phyloP scores from a whole-genome alignment of 164 flowering plant species.

The Aristolochia contorta region DNA sequence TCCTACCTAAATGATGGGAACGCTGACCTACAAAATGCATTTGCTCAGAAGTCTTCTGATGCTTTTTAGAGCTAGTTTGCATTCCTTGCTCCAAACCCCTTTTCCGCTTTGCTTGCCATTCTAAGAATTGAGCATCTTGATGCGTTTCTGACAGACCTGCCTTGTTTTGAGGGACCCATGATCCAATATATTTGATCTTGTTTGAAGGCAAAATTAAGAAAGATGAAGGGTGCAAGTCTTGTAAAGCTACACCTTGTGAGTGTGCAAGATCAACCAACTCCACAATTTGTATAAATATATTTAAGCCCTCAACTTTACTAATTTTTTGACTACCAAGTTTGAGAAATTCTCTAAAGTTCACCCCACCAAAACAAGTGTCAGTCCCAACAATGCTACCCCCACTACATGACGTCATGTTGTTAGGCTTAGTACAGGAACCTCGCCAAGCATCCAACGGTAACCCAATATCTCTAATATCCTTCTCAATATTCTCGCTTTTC shows the following conservation, averaged over 20 bases:
- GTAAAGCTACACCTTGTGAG: slow-evolving; percentile 49
- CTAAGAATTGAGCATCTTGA: slow-evolving; percentile 16
- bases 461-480: slow-evolving; percentile 13
- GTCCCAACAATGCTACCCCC: slow-evolving; percentile 10
- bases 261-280: slow-evolving; percentile 56
- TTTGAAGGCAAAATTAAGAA: slow-evolving; percentile 49
- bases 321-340: slow-evolving; percentile 25
- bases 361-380: slow-evolving; percentile 24
- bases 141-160: slow-evolving; percentile 15
- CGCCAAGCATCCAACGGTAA: slow-evolving; percentile 23
- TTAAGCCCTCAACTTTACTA: slow-evolving; percentile 42
- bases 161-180: slow-evolving; percentile 13
- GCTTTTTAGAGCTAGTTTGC: slow-evolving; percentile 22
- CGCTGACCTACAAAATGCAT: slow-evolving; percentile 15
- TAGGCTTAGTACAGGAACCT: slow-evolving; percentile 15
- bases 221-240: slow-evolving; percentile 61
- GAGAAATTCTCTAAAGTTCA: slow-evolving; percentile 68
- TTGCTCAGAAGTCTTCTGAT: slow-evolving; percentile 32
- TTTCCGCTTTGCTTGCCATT: slow-evolving; percentile 23
- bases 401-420: slow-evolving; percentile 12
- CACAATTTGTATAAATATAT: slow-evolving; percentile 62
- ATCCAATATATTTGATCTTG: slow-evolving; percentile 48
- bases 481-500: slow-evolving; percentile 18
- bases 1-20: slow-evolving; percentile 23
- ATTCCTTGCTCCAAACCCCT: slow-evolving; percentile 23